Percentiles rank a stretch among this genome's conserved stretches.
These are phyloP conservation scores for Prunus yedoensis DNA, from an alignment of 331 rosid genomes.

Conservation along the genomic window DNA sequence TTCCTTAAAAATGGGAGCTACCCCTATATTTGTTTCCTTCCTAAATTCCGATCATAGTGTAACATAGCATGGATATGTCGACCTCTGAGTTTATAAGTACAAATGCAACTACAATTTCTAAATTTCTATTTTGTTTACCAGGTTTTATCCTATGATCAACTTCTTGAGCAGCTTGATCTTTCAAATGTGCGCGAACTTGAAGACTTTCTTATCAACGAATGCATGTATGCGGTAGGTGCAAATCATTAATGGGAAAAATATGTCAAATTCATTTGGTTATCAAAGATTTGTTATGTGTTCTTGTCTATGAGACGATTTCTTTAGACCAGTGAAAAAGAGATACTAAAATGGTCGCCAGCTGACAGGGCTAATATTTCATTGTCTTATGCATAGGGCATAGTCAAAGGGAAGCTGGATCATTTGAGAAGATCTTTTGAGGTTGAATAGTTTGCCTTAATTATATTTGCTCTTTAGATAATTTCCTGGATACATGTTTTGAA, in stretches of 20 bases:
- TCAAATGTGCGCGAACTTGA: constrained; percentile 28
- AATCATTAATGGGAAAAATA: neutral
- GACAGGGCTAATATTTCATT: neutral
- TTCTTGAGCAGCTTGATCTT: constrained; percentile 27
- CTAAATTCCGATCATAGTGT: neutral
- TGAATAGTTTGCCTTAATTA: neutral
- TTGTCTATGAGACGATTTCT: neutral
- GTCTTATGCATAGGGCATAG: constrained; percentile 18
- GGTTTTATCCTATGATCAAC: constrained; percentile 27
- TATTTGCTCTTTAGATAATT: neutral
- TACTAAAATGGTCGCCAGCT: neutral
- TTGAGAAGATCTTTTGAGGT: constrained; percentile 28
- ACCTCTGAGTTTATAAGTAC: neutral
- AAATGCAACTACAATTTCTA: neutral
- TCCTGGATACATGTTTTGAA: neutral
- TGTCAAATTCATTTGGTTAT: neutral
- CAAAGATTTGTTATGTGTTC: neutral
- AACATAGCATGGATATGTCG: neutral
- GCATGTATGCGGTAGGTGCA: constrained; percentile 24
- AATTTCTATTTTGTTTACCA: neutral
- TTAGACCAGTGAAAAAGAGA: neutral
- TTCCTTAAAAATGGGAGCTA: neutral
- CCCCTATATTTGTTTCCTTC: neutral
- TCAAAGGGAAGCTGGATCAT: constrained; percentile 30
- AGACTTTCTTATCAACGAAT: constrained; percentile 29